A percentile compares a stretch with the other conserved stretches of the same genome.
Evolutionary conservation across 2,329 filamentous ascomycete species (phyloP).

Genomic region (Cladophialophora immunda): DNA sequence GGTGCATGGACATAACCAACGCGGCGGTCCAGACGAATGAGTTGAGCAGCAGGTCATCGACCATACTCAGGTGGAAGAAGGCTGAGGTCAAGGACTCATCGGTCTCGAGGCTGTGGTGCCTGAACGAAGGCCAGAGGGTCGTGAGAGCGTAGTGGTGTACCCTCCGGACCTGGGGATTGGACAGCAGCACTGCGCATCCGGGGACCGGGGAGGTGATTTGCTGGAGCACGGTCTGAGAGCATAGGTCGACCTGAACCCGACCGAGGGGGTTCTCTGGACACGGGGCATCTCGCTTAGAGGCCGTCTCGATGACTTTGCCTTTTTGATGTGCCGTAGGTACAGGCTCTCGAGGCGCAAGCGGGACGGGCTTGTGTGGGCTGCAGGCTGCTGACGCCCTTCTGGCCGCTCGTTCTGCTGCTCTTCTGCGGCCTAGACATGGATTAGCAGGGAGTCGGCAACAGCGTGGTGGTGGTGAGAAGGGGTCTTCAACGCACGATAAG

Average conservation of each 20-base stretch:
- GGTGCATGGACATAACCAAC: constrained; percentile 30
- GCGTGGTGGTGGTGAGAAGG: neutral
- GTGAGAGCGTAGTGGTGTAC: constrained; percentile 19
- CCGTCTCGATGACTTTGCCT: neutral
- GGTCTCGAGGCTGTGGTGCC: constrained; percentile 22
- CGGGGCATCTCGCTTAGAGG: neutral
- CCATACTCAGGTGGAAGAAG: constrained; percentile 28
- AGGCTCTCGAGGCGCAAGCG: constrained; percentile 3
- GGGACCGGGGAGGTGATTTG: constrained; percentile 7
- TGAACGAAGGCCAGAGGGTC: constrained; percentile 26
- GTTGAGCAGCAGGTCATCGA: constrained; percentile 25
- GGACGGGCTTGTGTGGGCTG: constrained; percentile 9
- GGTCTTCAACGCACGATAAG: constrained; percentile 20
- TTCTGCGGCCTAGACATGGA: constrained; percentile 17
- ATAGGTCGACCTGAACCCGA: constrained; percentile 2
- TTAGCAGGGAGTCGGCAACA: neutral
- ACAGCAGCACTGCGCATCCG: constrained; percentile 15
- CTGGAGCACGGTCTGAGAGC: neutral
- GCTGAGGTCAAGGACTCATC: constrained; percentile 24
- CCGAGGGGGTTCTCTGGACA: neutral
- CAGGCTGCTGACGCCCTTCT: constrained; percentile 14
- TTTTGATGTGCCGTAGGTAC: constrained; percentile 2
- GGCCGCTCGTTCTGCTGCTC: constrained; percentile 26
- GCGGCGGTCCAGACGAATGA: constrained; percentile 27
- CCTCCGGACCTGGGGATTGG: constrained; percentile 11